Percentiles rank a stretch among this genome's conserved stretches.
phyloP scores from a whole-genome alignment of 169 alveolate genomes.

The Eimeria praecox region DNA sequence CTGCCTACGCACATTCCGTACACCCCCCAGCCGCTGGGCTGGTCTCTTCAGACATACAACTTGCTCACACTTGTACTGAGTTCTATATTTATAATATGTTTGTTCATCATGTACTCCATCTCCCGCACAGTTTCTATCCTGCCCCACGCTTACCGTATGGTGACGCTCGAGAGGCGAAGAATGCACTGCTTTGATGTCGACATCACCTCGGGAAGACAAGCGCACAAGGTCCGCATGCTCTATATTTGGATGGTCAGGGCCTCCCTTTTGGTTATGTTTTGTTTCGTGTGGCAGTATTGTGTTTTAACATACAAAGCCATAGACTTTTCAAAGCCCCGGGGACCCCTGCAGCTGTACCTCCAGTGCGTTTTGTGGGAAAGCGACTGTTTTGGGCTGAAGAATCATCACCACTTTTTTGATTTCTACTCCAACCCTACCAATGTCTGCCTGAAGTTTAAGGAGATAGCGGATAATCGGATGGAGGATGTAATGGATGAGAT shows the following conservation, averaged over 20 bases:
- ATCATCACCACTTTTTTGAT: conserved; percentile 66
- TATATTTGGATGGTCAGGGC: conserved; percentile 79
- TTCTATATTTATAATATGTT: conserved; percentile 53
- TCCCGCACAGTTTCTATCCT: conserved; percentile 79
- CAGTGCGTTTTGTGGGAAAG: conserved; percentile 69
- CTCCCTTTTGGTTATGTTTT: conserved; percentile 67
- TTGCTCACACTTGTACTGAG: conserved; percentile 72
- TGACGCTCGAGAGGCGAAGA: conserved; percentile 72
- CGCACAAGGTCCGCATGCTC: conserved; percentile 82
- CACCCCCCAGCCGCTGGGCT: conserved; percentile 63
- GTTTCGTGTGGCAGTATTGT: conserved; percentile 81
- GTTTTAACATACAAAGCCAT: conserved; percentile 70
- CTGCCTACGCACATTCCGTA: conserved; percentile 46
- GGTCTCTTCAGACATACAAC: conserved; percentile 80
- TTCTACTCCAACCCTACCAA: conserved; percentile 77
- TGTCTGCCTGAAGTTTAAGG: conserved; percentile 69
- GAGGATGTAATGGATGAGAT: conserved; percentile 47
- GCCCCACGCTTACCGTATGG: conserved; percentile 80
- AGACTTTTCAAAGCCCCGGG: conserved; percentile 60
- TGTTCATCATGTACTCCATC: conserved; percentile 72
- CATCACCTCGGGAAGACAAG: conserved; percentile 72
- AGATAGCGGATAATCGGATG: conserved; percentile 38
- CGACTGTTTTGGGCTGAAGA: conserved; percentile 74
- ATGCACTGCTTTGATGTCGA: conserved; percentile 82
- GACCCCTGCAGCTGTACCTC: conserved; percentile 47